These are phyloP conservation scores for Gnaphalium uliginosum DNA, from an alignment of 129 eudicot genomes.

Conservation along the genomic window DNA sequence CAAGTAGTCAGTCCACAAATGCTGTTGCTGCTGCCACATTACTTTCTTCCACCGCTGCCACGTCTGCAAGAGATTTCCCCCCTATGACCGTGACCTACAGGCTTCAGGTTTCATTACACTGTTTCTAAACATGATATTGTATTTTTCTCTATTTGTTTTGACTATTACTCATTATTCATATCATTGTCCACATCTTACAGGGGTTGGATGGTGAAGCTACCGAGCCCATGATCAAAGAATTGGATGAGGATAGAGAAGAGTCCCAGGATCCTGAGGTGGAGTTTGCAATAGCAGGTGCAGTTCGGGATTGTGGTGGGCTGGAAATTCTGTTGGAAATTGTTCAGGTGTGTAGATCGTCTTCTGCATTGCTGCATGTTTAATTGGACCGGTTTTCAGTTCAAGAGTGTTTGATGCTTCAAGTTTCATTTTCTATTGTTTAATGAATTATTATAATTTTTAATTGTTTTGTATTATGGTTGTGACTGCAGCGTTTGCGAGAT, in stretches of 20 bases:
- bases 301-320: slow-evolving; percentile 92
- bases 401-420: neutral
- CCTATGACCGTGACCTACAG: slow-evolving; percentile 98
- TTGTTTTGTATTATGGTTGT: slow-evolving; percentile 1
- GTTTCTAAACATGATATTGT: neutral
- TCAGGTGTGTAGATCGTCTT: slow-evolving; percentile 53
- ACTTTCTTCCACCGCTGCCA: slow-evolving; percentile 47
- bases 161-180: slow-evolving; percentile 5
- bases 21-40: slow-evolving; percentile 55
- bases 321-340: slow-evolving; percentile 80
- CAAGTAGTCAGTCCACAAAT: slow-evolving; percentile 65
- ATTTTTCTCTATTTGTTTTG: slow-evolving; percentile 5
- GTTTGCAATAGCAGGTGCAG: slow-evolving; percentile 97
- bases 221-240: slow-evolving; percentile 97
- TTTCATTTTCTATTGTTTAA: neutral
- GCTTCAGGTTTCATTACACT: slow-evolving; percentile 73
- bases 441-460: neutral
- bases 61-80: slow-evolving; percentile 74
- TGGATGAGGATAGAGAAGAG: slow-evolving; percentile 97
- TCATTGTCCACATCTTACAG: slow-evolving; percentile 38
- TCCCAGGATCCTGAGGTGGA: slow-evolving; percentile 98
- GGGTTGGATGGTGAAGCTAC: slow-evolving; percentile 99
- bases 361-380: neutral
- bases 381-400: neutral
- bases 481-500: slow-evolving; percentile 76